Evolutionary conservation across 148 eudicot genomes (phyloP).

Genomic region (Chenopodium album): DNA sequence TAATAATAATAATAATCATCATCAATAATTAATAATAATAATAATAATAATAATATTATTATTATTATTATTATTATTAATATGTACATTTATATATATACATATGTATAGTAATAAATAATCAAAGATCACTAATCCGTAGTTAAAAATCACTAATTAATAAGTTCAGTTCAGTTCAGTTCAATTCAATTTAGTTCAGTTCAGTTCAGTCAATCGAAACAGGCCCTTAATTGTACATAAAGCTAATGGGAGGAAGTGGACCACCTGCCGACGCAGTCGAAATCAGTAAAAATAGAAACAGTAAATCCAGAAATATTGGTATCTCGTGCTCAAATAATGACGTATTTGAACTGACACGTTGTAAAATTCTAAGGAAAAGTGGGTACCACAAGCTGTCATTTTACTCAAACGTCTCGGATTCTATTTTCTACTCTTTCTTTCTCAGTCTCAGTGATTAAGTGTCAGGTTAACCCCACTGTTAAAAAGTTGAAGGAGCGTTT

Average conservation of each 20-base stretch:
- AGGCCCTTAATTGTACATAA: too few species aligned
- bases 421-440: neutral
- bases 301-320: neutral
- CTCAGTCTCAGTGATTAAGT: neutral
- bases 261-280: constrained; percentile 4
- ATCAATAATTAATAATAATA: too few species aligned
- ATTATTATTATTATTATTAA: too few species aligned
- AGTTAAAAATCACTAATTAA: too few species aligned
- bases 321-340: neutral
- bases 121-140: too few species aligned
- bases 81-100: too few species aligned
- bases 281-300: neutral
- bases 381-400: neutral
- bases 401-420: constrained; percentile 12
- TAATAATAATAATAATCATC: too few species aligned
- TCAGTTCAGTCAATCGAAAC: too few species aligned
- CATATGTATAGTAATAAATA: too few species aligned
- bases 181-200: too few species aligned
- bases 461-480: neutral
- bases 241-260: neutral
- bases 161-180: too few species aligned
- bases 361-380: neutral
- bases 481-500: neutral
- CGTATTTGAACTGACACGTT: neutral
- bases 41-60: too few species aligned